These are phyloP conservation scores for Chytriomyces hyalinus DNA, from an alignment of 192 early-diverging fungal species.

Conservation along the genomic window DNA sequence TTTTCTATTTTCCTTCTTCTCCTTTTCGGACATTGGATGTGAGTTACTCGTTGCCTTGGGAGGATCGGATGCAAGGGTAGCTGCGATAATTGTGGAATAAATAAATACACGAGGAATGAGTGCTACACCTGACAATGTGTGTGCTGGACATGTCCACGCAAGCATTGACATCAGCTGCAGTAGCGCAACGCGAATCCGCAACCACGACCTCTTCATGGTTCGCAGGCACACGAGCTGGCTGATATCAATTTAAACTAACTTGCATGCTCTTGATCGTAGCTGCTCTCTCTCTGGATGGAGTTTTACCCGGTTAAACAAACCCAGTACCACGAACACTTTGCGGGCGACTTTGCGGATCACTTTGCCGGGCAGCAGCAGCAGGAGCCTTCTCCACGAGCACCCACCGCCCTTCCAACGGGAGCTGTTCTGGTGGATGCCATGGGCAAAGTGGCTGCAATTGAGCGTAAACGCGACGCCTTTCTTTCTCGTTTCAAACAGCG, in stretches of 20 bases:
- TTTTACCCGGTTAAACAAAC: conserved; percentile 3
- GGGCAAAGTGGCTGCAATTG: conserved; percentile 39
- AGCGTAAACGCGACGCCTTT: conserved; percentile 1
- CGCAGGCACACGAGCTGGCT: neutral
- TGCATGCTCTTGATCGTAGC: neutral
- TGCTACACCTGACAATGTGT: no score
- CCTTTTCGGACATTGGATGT: neutral
- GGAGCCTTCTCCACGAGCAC: neutral
- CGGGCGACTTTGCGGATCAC: no score
- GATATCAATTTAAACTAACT: neutral
- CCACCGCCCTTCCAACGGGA: conserved; percentile 35
- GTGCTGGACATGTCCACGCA: no score
- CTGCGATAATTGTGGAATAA: no score
- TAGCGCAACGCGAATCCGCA: conserved; percentile 16
- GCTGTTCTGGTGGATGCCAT: conserved; percentile 42
- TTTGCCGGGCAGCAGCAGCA: no score
- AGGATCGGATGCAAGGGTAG: no score
- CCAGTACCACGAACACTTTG: no score
- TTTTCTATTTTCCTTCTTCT: neutral
- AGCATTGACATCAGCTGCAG: conserved; percentile 15
- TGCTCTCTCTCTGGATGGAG: conserved; percentile 36
- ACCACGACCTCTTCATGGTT: conserved; percentile 27
- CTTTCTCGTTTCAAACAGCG: no score
- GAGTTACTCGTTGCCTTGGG: no score
- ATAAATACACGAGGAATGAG: no score